These are phyloP conservation scores for Kodamaea neixiangensis DNA, from an alignment of 805 yeast genomes.

Conservation along the genomic window DNA sequence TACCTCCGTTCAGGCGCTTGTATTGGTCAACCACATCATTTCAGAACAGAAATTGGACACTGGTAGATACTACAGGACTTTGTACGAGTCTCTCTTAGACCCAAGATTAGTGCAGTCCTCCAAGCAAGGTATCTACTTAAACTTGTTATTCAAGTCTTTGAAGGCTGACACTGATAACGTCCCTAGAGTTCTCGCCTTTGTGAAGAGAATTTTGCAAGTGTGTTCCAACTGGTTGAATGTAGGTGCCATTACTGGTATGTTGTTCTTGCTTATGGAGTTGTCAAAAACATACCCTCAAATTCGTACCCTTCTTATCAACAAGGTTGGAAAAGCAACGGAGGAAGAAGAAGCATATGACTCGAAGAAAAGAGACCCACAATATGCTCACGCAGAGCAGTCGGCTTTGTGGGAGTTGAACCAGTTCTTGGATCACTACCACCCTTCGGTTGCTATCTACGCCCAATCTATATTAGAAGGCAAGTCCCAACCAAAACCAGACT, in stretches of 20 bases:
- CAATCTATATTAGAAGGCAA: constrained; percentile 55
- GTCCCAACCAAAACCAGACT: constrained; percentile 71
- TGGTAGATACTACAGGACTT: constrained; percentile 80
- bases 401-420: constrained; percentile 85
- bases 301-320: constrained; percentile 57
- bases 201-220: constrained; percentile 84
- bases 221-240: constrained; percentile 84
- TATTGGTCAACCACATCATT: constrained; percentile 79
- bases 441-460: constrained; percentile 85
- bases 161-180: constrained; percentile 60
- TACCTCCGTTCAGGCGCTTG: constrained; percentile 90
- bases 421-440: constrained; percentile 83
- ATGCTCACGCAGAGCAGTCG: constrained; percentile 78
- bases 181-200: constrained; percentile 81
- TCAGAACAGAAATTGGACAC: constrained; percentile 54
- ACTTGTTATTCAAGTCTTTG: constrained; percentile 79
- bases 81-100: constrained; percentile 88
- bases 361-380: constrained; percentile 88
- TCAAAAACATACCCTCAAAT: constrained; percentile 65
- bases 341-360: constrained; percentile 62
- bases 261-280: constrained; percentile 70
- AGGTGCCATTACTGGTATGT: constrained; percentile 86
- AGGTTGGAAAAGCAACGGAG: constrained; percentile 33
- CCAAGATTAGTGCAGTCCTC: constrained; percentile 82
- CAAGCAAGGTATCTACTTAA: constrained; percentile 89